These are phyloP conservation scores for Diaporthe australafricana DNA, from an alignment of 2,329 filamentous ascomycete genomes.

Conservation along the genomic window DNA sequence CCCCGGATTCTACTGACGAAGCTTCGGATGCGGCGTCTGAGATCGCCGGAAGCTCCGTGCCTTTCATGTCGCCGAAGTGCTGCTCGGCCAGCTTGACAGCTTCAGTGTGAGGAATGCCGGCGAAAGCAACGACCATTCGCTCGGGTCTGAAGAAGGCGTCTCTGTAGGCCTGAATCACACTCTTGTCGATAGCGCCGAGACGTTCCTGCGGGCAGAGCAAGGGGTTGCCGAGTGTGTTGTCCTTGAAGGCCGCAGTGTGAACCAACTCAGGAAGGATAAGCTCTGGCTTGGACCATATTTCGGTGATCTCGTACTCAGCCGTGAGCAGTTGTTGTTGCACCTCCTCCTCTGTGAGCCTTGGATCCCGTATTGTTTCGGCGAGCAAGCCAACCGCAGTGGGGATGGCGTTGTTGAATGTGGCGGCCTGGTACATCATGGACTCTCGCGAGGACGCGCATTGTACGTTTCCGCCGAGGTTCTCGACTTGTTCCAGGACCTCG, in stretches of 20 bases:
- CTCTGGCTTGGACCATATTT: conserved; percentile 98
- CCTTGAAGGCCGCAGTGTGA: conserved; percentile 94
- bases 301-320: conserved; percentile 93
- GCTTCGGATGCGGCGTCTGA: conserved; percentile 71
- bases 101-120: conserved; percentile 84
- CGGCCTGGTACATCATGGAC: conserved; percentile 98
- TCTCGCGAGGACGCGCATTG: conserved; percentile 96
- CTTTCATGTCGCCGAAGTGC: conserved; percentile 92
- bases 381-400: conserved; percentile 84
- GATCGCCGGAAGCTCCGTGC: conserved; percentile 58
- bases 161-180: conserved; percentile 82
- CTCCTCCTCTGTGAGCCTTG: conserved; percentile 86
- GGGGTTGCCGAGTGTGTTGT: conserved; percentile 95
- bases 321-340: conserved; percentile 89
- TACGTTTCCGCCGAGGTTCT: conserved; percentile 92
- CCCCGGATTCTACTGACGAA: conserved; percentile 56
- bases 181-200: conserved; percentile 77
- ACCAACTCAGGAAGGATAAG: conserved; percentile 95
- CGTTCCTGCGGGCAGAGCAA: conserved; percentile 90
- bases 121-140: conserved; percentile 93
- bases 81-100: conserved; percentile 84
- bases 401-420: conserved; percentile 95
- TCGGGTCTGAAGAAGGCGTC: conserved; percentile 89
- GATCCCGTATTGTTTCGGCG: conserved; percentile 92
- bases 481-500: conserved; percentile 87